These are phyloP conservation scores for Penicillium carneum DNA, from an alignment of 2,329 filamentous ascomycete genomes.

Conservation along the genomic window DNA sequence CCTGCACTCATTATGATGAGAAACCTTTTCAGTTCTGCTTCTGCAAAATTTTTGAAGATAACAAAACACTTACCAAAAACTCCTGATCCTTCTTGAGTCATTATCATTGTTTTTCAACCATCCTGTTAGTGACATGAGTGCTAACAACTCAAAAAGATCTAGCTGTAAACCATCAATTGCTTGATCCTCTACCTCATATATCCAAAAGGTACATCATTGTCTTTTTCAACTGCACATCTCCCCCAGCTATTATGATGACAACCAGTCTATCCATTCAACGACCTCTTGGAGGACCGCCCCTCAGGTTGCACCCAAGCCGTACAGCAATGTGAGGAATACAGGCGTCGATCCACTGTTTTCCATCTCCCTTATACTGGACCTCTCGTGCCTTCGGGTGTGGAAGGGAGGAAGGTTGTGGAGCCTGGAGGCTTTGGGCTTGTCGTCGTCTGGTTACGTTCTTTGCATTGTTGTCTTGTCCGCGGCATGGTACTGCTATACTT, in stretches of 20 bases:
- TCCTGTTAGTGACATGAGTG: constrained; percentile 21
- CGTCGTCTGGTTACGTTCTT: constrained; percentile 33
- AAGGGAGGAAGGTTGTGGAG: constrained; percentile 57
- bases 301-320: constrained; percentile 39
- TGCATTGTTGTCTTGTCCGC: constrained; percentile 28
- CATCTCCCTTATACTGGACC: constrained; percentile 57
- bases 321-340: constrained; percentile 31
- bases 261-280: constrained; percentile 70
- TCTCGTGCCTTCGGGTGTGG: constrained; percentile 30
- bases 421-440: constrained; percentile 37
- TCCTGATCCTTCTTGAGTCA: constrained; percentile 52
- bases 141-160: constrained; percentile 32
- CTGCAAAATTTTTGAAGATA: constrained; percentile 66
- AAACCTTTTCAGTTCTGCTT: constrained; percentile 68
- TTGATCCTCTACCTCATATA: constrained; percentile 1
- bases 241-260: constrained; percentile 61
- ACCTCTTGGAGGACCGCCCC: constrained; percentile 54
- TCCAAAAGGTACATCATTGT: constrained; percentile 37
- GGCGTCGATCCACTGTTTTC: constrained; percentile 35
- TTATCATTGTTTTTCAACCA: constrained; percentile 24
- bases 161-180: constrained; percentile 18
- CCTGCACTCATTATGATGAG: constrained; percentile 54
- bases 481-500: constrained; percentile 38
- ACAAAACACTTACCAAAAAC: constrained; percentile 64
- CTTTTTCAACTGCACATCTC: constrained; percentile 19